A percentile compares a stretch with the other conserved stretches of the same genome.
Conservation (phyloP, 495 filamentous ascomycete genomes). For the Penicillium mononematosum region DNA sequence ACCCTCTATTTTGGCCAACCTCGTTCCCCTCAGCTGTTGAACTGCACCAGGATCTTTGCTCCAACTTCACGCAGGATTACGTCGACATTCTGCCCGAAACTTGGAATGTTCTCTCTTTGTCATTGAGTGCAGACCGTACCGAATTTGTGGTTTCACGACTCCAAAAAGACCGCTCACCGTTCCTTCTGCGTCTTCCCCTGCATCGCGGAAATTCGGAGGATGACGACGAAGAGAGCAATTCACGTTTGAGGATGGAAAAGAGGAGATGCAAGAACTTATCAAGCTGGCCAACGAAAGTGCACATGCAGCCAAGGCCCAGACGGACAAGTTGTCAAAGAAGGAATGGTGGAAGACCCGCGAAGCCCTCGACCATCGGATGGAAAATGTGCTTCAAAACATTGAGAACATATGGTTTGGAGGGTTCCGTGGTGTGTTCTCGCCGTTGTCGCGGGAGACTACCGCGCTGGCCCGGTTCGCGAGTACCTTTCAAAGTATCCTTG, state of each 20-base stretch:
- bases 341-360: slow-evolving; percentile 89
- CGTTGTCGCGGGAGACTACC: slow-evolving; percentile 56
- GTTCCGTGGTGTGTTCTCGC: slow-evolving; percentile 86
- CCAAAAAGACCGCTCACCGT: slow-evolving; percentile 68
- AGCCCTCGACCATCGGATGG: slow-evolving; percentile 71
- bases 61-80: slow-evolving; percentile 41
- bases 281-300: slow-evolving; percentile 73
- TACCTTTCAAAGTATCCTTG: slow-evolving; percentile 76
- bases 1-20: slow-evolving; percentile 42
- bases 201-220: slow-evolving; percentile 78
- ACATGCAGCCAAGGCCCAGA: slow-evolving; percentile 65
- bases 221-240: slow-evolving; percentile 78
- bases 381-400: slow-evolving; percentile 76
- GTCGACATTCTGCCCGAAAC: slow-evolving; percentile 67
- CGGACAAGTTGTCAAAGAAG: slow-evolving; percentile 59
- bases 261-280: slow-evolving; percentile 81
- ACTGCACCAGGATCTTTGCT: slow-evolving; percentile 28
- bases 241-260: slow-evolving; percentile 71
- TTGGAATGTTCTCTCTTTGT: slow-evolving; percentile 86
- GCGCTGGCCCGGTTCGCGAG: slow-evolving; percentile 70
- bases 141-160: slow-evolving; percentile 84
- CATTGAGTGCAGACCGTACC: slow-evolving; percentile 71
- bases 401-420: slow-evolving; percentile 94
- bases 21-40: slow-evolving; percentile 19
- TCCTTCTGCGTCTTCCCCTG: slow-evolving; percentile 81